Evolutionary conservation across 2,329 filamentous ascomycete species (phyloP), one percentile per base, ranked within the genome.

Genomic region (Aspergillus pseudoviridinutans): DNA sequence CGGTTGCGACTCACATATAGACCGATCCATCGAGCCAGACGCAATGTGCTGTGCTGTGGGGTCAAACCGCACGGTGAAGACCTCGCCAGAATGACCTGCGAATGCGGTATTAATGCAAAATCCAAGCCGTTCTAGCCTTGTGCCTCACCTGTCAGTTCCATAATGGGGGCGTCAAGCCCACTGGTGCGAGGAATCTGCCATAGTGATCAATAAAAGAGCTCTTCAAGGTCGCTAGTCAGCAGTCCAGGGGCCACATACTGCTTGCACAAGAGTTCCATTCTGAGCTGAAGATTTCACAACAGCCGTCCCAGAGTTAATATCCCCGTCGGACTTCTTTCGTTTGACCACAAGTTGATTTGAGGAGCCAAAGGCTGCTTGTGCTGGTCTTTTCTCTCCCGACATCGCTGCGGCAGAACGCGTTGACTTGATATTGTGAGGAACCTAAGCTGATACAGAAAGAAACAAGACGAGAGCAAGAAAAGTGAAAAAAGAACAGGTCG

Each of bases 11-110:
- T 58, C 79, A 95, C 91, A 81, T 66, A 99, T 94, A 58, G 87
- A 90, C 67, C 92, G 85, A 72, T 99, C 94, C 90, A 97, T 96
- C 12, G 91, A 94, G 8, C 91, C 93, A 1, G 94, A 97, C 46
- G 94, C 94, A 66, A 97, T 94, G 62, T 91, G 82, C 61, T 92
- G 88, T 47, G 92, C 93, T 2, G 89, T 89, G 2, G 91, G 89
- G 71, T 97, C 91, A 71, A 99, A 99, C 70, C 90, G 88, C 51
- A 91, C 89, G 25, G 91, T 83, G 71, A 97, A 97, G 50, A 99
- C 85, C 78, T 99, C 94, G 22, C 91, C 92, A 32, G 81, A 80
- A 64, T 88, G 85, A 27, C 85, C 84, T 81, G 58, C 4, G n/a
- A 49, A 54, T 28, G 5, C 17, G 3, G 28, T 28, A 28, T 64